Base-by-base conservation (phyloP, 164 flowering plant genomes). In the Tetracentron sinense region DNA sequence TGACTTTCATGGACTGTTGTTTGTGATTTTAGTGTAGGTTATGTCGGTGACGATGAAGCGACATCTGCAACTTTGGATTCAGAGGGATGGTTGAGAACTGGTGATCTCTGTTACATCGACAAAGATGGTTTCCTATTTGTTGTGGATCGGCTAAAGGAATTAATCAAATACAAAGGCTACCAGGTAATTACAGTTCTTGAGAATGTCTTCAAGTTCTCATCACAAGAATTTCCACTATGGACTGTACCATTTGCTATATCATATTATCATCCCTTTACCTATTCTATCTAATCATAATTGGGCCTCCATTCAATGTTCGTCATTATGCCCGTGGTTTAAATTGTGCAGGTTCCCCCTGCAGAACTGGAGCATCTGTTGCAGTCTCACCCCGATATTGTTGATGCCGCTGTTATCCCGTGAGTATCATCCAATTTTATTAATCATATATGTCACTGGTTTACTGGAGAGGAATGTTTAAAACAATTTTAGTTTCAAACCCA, bases 321-420 rank as follows among this genome's bases (percentile, higher is more conserved):
- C 10, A 33, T 12, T 38, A 33, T n/a, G n/a, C n/a, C n/a, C n/a
- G n/a, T 46, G 51, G 12, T 60, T 27, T 29, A 25, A 1, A 30
- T 51, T 12, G 12, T 72, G 46, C 65, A 84, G 89, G 87, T 85
- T 23, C 64, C 89, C 20, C 90, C 90, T 25, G 86, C 85, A n/a
- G 90, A 85, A 48, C 42, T 85, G 54, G 88, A 85, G 50, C 67
- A 74, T 5, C 16, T 85, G 66, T 83, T 85, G 19, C 81, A 59
- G 3, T 75, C 86, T 22, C 85, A 85, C 54, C 82, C 82, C 0
- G 79, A 81, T 12, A 74, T 85, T 14, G 47, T 51, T 26, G 90
- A 85, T 55, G 90, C 88, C 22, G 88, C 82, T 47, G 90, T 85
- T 3, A 68, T 83, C 5, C 83, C 84, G 90, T 85, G 74, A 65